Evolutionary conservation across 2,329 filamentous ascomycete species (phyloP).

Genomic region (Biscogniauxia mediterranea): DNA sequence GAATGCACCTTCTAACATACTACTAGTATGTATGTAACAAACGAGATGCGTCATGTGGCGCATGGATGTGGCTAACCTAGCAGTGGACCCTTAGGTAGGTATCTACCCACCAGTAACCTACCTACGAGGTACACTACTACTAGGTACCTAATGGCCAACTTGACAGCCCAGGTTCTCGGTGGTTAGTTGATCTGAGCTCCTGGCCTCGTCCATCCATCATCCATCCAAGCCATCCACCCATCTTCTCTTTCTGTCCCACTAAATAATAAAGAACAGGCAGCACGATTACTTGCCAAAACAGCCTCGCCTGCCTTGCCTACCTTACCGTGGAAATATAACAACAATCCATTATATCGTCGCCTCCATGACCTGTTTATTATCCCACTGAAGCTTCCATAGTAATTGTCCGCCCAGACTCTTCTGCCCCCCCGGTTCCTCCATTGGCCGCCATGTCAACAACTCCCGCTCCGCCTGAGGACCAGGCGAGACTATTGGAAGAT

Average conservation of each 20-base stretch:
- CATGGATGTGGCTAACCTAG: neutral
- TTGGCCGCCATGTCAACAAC: constrained; percentile 41
- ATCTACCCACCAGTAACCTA: too few species aligned
- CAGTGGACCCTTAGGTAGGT: too few species aligned
- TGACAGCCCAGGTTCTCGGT: neutral
- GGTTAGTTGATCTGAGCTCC: neutral
- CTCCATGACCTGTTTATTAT: neutral
- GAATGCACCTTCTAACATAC: too few species aligned
- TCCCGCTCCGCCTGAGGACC: constrained; percentile 70
- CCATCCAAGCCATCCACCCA: neutral
- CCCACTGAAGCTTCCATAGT: neutral
- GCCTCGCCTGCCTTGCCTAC: too few species aligned
- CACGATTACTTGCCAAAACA: neutral
- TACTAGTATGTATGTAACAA: too few species aligned
- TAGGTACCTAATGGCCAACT: too few species aligned
- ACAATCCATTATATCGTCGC: neutral
- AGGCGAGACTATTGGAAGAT: constrained; percentile 94
- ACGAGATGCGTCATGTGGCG: neutral
- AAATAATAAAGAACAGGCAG: neutral
- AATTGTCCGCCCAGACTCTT: neutral
- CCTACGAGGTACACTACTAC: too few species aligned
- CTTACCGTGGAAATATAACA: too few species aligned
- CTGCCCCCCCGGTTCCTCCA: neutral
- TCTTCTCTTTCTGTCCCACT: neutral
- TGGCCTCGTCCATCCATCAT: neutral